Evolutionary conservation across 2,329 filamentous ascomycete species (phyloP), one percentile per base, ranked within the genome.

Genomic region (Colletotrichum somersetense): DNA sequence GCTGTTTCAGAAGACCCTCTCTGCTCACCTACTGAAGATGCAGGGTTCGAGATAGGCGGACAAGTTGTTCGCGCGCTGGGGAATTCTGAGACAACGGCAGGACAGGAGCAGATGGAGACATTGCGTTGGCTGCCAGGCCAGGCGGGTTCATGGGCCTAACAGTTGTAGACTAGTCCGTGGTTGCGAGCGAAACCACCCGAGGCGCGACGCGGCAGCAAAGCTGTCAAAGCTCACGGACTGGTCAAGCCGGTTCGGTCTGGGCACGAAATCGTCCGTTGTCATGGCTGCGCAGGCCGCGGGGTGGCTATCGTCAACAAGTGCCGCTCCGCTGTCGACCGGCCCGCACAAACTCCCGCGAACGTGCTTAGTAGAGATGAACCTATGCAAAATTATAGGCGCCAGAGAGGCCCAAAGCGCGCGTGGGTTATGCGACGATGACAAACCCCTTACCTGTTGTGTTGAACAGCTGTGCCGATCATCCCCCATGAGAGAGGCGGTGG

Each of bases 21-120:
- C n/a, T 50, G 67, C 44, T 56, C 62, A 62, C 71, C 71, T 66
- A 57, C 61, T 67, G 48, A 62, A 44, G 59, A 62, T 71, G 52
- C 70, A 71, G 67, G 66, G 48, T 62, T 62, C 52, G 44, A 42
- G 26, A 61, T 40, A 55, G 48, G 55, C 55, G 56, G 61, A 72
- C 48, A 62, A 20, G 61, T 64, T 46, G 48, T 56, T 63, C 26
- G 56, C 44, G 18, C 44, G 53, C 69, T 72, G 62, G 38, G 62
- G 71, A 71, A 73, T 50, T 66, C 67, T 66, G 71, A 73, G 71
- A 73, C 71, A 73, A 48, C 46, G 48, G 55, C 61, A 71, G 67
- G 42, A 71, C 61, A 20, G 67, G 61, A 71, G 50, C 61, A 62
- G 66, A 66, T 23, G 63, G 62, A 73, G 55, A 71, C 61, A 55